Evolutionary conservation across 768 basidiomycete genomes (phyloP), one percentile per base, ranked within the genome.

Genomic region (Lepiota brunneoincarnata): DNA sequence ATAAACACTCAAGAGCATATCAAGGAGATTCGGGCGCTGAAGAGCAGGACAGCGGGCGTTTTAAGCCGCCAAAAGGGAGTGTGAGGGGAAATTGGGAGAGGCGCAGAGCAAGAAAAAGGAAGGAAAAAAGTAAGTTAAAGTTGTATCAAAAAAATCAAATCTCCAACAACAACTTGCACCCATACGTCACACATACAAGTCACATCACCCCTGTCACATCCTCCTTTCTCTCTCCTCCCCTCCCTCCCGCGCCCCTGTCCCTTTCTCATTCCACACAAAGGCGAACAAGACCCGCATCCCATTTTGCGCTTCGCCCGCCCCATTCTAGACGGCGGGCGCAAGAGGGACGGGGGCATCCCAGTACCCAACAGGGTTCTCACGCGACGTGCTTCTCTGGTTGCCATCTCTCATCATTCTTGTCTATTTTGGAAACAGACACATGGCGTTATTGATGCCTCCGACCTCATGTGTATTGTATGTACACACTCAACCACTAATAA

Each of bases 1-100:
- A 56, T 61, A 66, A 61, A 65, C 56, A 62, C 58, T 60, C 45
- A 71, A 55, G 46, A 68, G 70, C 69, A 72, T 63, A 31, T 51
- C 53, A 56, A 63, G 63, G 42, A 18, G 60, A 63, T 65, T 53
- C 58, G 55, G 56, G 42, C 52, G 60, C 55, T 63, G 56, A 57
- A 31, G 41, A 62, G 63, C 61, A 55, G 54, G 62, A 63, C 58
- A 59, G 62, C 68, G 63, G 63, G 60, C 55, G 36, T 58, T 41
- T 57, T 36, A 54, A 60, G 62, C 69, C 61, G 62, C 63, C 44
- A 57, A 45, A 60, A 80, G 78, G 46, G 78, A 78, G 70, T 66
- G 76, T 76, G 72, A 47, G 61, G 24, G 50, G 38, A 43, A 10
- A 44, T 50, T 24, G 51, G 45, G 51, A 40, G 52, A 46, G 26